Percentiles rank a stretch among this genome's conserved stretches.
phyloP scores from a whole-genome alignment of 352 stramenopile genomes.

The Phytophthora podocarpi region DNA sequence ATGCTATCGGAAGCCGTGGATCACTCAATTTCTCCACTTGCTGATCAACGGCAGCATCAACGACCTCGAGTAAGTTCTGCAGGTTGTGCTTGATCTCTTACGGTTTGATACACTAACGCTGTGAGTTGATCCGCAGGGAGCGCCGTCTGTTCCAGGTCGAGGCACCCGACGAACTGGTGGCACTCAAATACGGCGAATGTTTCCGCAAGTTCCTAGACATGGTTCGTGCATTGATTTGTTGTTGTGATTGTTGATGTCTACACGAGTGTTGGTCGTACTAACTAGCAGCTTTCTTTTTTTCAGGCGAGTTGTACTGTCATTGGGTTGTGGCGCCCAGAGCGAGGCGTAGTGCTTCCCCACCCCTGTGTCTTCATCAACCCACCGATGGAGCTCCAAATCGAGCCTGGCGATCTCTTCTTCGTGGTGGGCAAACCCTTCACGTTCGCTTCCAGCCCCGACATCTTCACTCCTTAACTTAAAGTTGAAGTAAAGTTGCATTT shows the following conservation, averaged over 20 bases:
- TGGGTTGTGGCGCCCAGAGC: slow-evolving; percentile 65
- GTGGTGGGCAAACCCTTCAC: slow-evolving; percentile 72
- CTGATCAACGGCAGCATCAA: slow-evolving; percentile 65
- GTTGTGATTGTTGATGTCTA: neutral
- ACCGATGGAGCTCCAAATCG: slow-evolving; percentile 56
- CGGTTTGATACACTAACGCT: too few species aligned
- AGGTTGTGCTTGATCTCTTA: too few species aligned
- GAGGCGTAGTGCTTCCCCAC: slow-evolving; percentile 55
- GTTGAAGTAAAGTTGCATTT: slow-evolving; percentile 28
- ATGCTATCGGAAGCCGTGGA: slow-evolving; percentile 78
- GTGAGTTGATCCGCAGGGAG: slow-evolving; percentile 41
- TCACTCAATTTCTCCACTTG: slow-evolving; percentile 68
- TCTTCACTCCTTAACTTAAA: slow-evolving; percentile 33
- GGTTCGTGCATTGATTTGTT: slow-evolving; percentile 25
- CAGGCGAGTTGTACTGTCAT: slow-evolving; percentile 70
- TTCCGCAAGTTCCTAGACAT: slow-evolving; percentile 80
- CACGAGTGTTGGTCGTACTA: too few species aligned
- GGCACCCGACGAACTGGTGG: slow-evolving; percentile 51
- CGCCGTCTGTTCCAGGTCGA: slow-evolving; percentile 74
- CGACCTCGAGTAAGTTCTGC: slow-evolving; percentile 66
- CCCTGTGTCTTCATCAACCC: slow-evolving; percentile 75
- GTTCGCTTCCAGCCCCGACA: slow-evolving; percentile 35
- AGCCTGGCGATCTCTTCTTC: slow-evolving; percentile 69
- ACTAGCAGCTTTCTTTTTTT: too few species aligned
- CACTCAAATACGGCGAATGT: slow-evolving; percentile 56